These are phyloP conservation scores for Talinum fruticosum DNA, from an alignment of 148 eudicot genomes.

Conservation along the genomic window DNA sequence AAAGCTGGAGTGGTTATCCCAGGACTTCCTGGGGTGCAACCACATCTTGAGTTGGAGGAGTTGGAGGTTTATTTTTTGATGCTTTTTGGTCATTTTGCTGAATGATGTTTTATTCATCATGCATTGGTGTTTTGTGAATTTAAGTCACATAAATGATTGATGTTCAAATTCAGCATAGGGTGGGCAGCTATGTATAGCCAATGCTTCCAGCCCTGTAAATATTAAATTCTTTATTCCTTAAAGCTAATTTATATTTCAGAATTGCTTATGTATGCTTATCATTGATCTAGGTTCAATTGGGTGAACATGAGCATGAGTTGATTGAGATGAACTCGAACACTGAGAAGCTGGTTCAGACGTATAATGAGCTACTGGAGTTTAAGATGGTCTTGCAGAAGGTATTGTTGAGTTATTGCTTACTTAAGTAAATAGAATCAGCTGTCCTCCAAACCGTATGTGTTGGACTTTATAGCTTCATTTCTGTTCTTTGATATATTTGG, in stretches of 20 bases:
- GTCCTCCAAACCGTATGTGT: too few relatives aligned
- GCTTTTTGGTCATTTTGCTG: slow-evolving; percentile 10
- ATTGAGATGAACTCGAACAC: slow-evolving; percentile 87
- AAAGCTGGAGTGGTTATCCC: slow-evolving; percentile 71
- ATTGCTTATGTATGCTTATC: slow-evolving; percentile 15
- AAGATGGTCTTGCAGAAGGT: slow-evolving; percentile 98
- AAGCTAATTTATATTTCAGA: slow-evolving; percentile 11
- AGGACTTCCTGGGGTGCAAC: slow-evolving; percentile 59
- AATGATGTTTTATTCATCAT: background rate
- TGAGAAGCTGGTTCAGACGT: slow-evolving; percentile 74
- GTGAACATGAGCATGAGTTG: slow-evolving; percentile 91
- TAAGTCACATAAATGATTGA: background rate
- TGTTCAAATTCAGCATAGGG: background rate
- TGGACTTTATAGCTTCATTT: background rate
- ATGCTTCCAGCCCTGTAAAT: background rate
- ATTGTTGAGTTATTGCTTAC: slow-evolving; percentile 21
- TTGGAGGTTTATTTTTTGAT: slow-evolving; percentile 62
- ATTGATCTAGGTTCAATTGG: slow-evolving; percentile 62
- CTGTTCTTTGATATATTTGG: background rate
- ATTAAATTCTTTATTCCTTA: background rate
- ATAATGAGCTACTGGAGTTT: slow-evolving; percentile 87
- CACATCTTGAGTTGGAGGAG: slow-evolving; percentile 77
- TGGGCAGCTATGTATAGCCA: background rate
- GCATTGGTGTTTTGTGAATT: background rate
- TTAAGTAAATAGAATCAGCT: background rate